A percentile compares a stretch with the other conserved stretches of the same genome.
phyloP scores from a whole-genome alignment of 1,284 basidiomycete genomes.

The Pholiota adiposa region DNA sequence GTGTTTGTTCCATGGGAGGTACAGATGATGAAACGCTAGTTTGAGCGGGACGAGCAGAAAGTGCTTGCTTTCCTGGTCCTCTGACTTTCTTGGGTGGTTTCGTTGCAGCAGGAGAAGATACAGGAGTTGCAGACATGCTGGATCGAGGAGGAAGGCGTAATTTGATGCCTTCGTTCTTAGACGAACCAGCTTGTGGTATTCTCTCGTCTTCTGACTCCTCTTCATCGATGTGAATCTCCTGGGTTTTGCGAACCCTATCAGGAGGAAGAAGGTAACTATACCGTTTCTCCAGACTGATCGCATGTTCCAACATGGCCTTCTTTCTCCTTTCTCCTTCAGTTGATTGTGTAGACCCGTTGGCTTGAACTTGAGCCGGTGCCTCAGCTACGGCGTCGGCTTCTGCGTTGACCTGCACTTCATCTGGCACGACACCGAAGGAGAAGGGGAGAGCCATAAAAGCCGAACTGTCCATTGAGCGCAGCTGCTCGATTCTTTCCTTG shows the following conservation, averaged over 20 bases:
- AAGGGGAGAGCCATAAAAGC: conserved; percentile 62
- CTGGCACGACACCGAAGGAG: conserved; percentile 15
- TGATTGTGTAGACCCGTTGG: conserved; percentile 44
- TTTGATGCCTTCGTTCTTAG: conserved; percentile 24
- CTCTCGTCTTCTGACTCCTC: conserved; percentile 27
- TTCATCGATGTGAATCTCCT: conserved; percentile 20
- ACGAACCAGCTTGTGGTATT: conserved; percentile 9
- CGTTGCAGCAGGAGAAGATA: conserved; percentile 23
- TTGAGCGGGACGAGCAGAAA: conserved; percentile 11
- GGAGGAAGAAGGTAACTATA: conserved; percentile 74
- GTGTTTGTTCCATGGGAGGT: conserved; percentile 4
- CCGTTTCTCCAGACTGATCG: conserved; percentile 65
- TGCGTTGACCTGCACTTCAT: conserved; percentile 25
- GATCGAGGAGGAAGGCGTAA: conserved; percentile 26
- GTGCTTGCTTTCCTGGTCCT: conserved; percentile 15
- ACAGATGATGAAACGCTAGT: conserved; percentile 8
- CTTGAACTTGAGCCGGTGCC: conserved; percentile 36
- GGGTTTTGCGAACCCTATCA: conserved; percentile 45
- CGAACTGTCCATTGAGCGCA: conserved; percentile 71
- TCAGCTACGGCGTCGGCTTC: conserved; percentile 29
- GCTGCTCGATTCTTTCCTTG: conserved; percentile 84
- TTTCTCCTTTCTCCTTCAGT: conserved; percentile 72
- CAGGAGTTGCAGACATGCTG: conserved; percentile 24
- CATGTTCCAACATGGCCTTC: conserved; percentile 71
- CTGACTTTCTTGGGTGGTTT: conserved; percentile 4